A percentile compares a stretch with the other conserved stretches of the same genome.
Evolutionary conservation across 805 yeast species (phyloP).

Genomic region (Candida nemodendra): DNA sequence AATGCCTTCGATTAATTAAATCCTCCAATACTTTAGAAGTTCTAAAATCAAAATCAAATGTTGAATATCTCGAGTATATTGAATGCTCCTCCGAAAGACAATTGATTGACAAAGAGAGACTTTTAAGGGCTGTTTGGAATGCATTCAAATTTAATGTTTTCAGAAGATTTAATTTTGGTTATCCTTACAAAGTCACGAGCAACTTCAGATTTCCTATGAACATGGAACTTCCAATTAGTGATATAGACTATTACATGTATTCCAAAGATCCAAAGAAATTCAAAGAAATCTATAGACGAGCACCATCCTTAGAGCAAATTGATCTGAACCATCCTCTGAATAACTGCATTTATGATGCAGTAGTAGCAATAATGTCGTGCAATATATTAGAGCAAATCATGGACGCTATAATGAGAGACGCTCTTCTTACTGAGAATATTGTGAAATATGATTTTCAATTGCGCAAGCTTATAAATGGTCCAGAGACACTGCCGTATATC

Average conservation of each 20-base stretch:
- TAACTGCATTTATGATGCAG: constrained; percentile 27
- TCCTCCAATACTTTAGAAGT: constrained; percentile 11
- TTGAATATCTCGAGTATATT: constrained; percentile 29
- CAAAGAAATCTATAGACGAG: constrained; percentile 13
- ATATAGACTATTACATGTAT: constrained; percentile 22
- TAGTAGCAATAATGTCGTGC: constrained; percentile 30
- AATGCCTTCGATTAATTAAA: constrained; percentile 14
- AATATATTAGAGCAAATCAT: constrained; percentile 34
- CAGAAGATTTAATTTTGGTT: constrained; percentile 35
- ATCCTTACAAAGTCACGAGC: constrained; percentile 29
- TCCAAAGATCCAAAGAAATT: constrained; percentile 12
- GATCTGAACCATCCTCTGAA: constrained; percentile 15
- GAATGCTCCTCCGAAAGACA: constrained; percentile 33
- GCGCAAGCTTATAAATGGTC: constrained; percentile 19
- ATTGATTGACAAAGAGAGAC: constrained; percentile 33
- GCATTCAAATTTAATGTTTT: constrained; percentile 37
- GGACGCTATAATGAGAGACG: constrained; percentile 31
- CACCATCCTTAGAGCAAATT: constrained; percentile 13
- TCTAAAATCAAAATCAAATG: constrained; percentile 9
- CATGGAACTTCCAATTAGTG: constrained; percentile 37
- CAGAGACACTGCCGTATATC: constrained; percentile 15
- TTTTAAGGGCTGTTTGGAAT: constrained; percentile 38
- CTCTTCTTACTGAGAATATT: constrained; percentile 25
- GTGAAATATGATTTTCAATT: constrained; percentile 26
- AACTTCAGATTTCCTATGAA: constrained; percentile 30